Evolutionary conservation across 1,139 yeast genomes (phyloP).

Genomic region (Lodderomyces pseudojiufengensis): DNA sequence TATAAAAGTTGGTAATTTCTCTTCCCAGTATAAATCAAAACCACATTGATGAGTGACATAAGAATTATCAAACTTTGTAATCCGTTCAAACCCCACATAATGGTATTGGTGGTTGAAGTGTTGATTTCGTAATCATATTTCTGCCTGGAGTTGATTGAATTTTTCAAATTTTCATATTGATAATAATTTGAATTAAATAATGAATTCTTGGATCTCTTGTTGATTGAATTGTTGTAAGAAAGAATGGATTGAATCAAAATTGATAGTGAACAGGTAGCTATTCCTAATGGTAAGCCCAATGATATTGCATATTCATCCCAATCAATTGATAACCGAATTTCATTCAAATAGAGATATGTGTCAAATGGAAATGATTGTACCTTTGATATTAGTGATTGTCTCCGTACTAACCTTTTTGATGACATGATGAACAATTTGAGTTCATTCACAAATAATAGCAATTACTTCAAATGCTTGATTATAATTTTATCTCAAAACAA

Average conservation of each 20-base stretch:
- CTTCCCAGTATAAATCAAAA: conserved; percentile 27
- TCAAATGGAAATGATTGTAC: conserved; percentile 57
- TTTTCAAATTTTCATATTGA: conserved; percentile 32
- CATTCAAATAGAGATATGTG: conserved; percentile 49
- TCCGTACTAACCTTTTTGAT: conserved; percentile 19
- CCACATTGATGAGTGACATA: conserved; percentile 27
- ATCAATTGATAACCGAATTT: conserved; percentile 51
- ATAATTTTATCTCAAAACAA: too few relatives aligned
- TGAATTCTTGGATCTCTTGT: conserved; percentile 12
- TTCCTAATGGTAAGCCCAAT: conserved; percentile 16
- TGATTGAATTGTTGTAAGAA: conserved; percentile 13
- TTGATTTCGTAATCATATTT: conserved; percentile 3
- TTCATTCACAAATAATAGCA: too few relatives aligned
- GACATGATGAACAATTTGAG: neutral
- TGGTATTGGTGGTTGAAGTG: conserved; percentile 9
- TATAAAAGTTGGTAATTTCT: conserved; percentile 42
- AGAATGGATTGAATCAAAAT: conserved; percentile 8
- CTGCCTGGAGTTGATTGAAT: conserved; percentile 5
- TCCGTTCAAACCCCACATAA: conserved; percentile 21
- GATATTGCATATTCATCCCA: conserved; percentile 51
- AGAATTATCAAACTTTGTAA: conserved; percentile 17
- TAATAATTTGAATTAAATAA: conserved; percentile 17
- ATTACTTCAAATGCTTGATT: too few relatives aligned
- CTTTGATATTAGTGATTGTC: conserved; percentile 35
- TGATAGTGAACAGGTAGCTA: conserved; percentile 7